A percentile compares a stretch with the other conserved stretches of the same genome.
Conservation (phyloP, 1,139 yeast genomes). For the Pichia terricola region DNA sequence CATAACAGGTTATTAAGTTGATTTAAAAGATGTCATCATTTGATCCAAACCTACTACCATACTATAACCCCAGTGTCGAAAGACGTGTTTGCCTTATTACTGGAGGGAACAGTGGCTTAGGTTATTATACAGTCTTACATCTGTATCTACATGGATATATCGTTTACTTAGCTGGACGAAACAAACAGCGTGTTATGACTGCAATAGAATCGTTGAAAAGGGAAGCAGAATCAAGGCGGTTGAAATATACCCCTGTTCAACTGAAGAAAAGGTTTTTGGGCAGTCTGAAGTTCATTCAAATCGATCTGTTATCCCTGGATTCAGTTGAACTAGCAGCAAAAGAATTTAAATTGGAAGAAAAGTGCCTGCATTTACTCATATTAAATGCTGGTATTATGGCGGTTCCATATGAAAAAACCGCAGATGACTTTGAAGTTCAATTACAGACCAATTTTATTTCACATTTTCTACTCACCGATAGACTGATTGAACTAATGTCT, state of each 20-base stretch:
- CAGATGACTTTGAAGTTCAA: conserved; percentile 66
- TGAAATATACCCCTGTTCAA: conserved; percentile 16
- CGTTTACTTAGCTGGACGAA: conserved; percentile 68
- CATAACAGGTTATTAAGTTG: no score
- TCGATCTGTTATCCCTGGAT: conserved; percentile 52
- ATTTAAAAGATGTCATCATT: no score
- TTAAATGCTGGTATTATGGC: conserved; percentile 84
- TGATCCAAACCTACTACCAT: conserved; percentile 13
- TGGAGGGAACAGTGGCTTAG: conserved; percentile 76
- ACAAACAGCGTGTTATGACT: conserved; percentile 39
- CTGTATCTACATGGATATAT: conserved; percentile 69
- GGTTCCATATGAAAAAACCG: conserved; percentile 52
- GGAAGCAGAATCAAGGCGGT: conserved; percentile 38
- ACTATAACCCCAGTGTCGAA: conserved; percentile 24
- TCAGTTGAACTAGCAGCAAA: conserved; percentile 50
- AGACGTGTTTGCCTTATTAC: conserved; percentile 62
- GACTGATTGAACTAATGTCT: conserved; percentile 45
- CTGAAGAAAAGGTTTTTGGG: conserved; percentile 36
- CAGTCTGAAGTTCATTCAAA: conserved; percentile 44
- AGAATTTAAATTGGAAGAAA: conserved; percentile 40
- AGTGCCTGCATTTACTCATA: conserved; percentile 49
- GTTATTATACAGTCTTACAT: conserved; percentile 68
- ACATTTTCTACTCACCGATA: conserved; percentile 61
- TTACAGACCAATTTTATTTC: conserved; percentile 72
- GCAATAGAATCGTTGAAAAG: conserved; percentile 46